These are phyloP conservation scores for Incumbomyces delicatus DNA, from an alignment of 2,329 filamentous ascomycete genomes.

Conservation along the genomic window DNA sequence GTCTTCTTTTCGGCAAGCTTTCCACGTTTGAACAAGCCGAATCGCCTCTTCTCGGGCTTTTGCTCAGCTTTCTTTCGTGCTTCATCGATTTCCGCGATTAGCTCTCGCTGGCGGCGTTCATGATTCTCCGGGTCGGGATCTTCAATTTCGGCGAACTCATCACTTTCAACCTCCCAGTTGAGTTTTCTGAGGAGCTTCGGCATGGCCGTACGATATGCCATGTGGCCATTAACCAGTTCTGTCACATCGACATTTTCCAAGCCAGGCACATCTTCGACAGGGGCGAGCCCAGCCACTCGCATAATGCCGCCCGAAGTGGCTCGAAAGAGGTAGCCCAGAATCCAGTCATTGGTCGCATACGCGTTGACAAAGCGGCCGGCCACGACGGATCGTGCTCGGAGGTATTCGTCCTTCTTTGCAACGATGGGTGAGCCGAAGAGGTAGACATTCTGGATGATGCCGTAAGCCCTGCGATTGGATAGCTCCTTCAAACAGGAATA, in stretches of 20 bases:
- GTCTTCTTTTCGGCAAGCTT: conserved; percentile 63
- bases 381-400: conserved; percentile 71
- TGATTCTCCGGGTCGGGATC: conserved; percentile 95
- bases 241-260: conserved; percentile 87
- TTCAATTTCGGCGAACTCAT: conserved; percentile 94
- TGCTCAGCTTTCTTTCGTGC: conserved; percentile 77
- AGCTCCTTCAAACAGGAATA: conserved; percentile 86
- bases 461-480: conserved; percentile 69
- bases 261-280: conserved; percentile 64
- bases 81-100: conserved; percentile 95
- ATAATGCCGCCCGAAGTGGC: conserved; percentile 87
- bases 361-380: conserved; percentile 91
- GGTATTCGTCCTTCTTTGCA: conserved; percentile 80
- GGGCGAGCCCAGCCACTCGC: conserved; percentile 71
- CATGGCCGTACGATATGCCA: conserved; percentile 93
- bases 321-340: conserved; percentile 88
- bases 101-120: conserved; percentile 71
- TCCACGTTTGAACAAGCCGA: conserved; percentile 72
- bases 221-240: conserved; percentile 77
- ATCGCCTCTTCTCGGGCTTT: conserved; percentile 61
- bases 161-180: conserved; percentile 82
- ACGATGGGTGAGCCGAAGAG: conserved; percentile 89
- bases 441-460: conserved; percentile 89
- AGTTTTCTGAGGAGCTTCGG: conserved; percentile 75
- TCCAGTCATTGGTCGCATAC: conserved; percentile 94